Evolutionary conservation across 352 stramenopile species (phyloP), one percentile per base, ranked within the genome.

Genomic region (Phytophthora macrochlamydospora): DNA sequence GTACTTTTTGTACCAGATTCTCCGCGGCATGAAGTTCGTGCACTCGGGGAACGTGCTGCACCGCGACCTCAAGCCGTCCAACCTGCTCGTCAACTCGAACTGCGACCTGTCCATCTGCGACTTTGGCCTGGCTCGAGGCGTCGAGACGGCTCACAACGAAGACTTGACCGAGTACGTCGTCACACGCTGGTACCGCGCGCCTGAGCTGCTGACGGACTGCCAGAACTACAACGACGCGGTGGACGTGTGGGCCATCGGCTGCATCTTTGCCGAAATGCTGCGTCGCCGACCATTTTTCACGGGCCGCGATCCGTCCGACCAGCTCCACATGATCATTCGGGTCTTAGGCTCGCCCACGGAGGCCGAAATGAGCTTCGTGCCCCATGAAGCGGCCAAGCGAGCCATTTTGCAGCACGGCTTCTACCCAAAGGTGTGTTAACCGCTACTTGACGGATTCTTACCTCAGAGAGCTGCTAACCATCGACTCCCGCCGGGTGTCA

Each of bases 231-330:
- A 94, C 40, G 96, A 98, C 57, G 87, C 93, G 28, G 93, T 99
- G 50, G 96, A 99, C 73, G 91, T 98, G 51, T 99, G 95, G 95
- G 91, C 88, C 51, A 89, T 99, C 30, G 98, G 98, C 7, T 99
- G 98, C 75, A 99, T 99, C 76, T 99, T 99, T 73, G 98, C 95
- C 31, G 98, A 99, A 76, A 95, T 99, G 67, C 87, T 99, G 46
- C 82, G 87, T n/a, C 86, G 98, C 50, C 98, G 98, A 54, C 97
- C 86, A 2, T 94, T 94, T 94, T 94, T 96, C 67, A 93, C 84
- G 8, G 88, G 88, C 2, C 62, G 83, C 32, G 83, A 96, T 62
- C 84, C 83, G n/a, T 90, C 85, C 18, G 85, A 96, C 56, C 87
- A 96, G 56, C 66, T 96, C 30, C 81, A 94, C 67, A 93, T 90